A percentile compares a stretch with the other conserved stretches of the same genome.
These are phyloP conservation scores for Flueggea neowawraea DNA, from an alignment of 441 rosid species.

Conservation along the genomic window DNA sequence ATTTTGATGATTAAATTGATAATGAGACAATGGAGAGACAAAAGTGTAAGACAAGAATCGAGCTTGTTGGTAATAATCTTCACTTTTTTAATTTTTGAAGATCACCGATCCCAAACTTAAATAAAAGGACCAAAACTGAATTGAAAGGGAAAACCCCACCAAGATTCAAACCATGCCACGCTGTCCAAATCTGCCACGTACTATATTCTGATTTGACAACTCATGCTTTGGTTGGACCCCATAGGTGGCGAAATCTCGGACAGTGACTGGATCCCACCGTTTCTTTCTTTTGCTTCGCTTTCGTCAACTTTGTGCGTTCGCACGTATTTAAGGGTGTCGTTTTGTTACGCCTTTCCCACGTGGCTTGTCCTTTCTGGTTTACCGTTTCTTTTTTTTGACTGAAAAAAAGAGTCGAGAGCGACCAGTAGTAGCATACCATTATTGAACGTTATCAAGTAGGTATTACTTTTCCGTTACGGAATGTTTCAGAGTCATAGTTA, in stretches of 20 bases:
- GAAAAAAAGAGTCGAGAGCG: too few relatives aligned
- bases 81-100: not conserved
- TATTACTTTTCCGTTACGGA: too few relatives aligned
- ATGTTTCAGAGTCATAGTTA: too few relatives aligned
- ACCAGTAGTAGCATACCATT: too few relatives aligned
- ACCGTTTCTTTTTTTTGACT: slow-evolving; percentile 10
- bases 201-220: slow-evolving; percentile 2
- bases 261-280: slow-evolving; percentile 1
- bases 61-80: not conserved
- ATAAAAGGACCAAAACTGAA: slow-evolving; percentile 4
- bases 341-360: slow-evolving; percentile 16
- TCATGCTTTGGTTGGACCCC: not conserved
- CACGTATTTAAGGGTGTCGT: slow-evolving; percentile 4
- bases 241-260: not conserved
- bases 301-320: slow-evolving; percentile 3
- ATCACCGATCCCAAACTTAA: not conserved
- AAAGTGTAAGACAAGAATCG: slow-evolving; percentile 5
- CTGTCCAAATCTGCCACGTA: not conserved
- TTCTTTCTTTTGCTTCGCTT: too few relatives aligned
- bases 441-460: too few relatives aligned
- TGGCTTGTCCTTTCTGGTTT: slow-evolving; percentile 10
- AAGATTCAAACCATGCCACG: not conserved
- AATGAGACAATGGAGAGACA: not conserved
- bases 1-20: too few relatives aligned
- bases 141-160: slow-evolving; percentile 3